Evolutionary conservation across 352 stramenopile genomes (phyloP).

Genomic region (Globisporangium echinulatum): DNA sequence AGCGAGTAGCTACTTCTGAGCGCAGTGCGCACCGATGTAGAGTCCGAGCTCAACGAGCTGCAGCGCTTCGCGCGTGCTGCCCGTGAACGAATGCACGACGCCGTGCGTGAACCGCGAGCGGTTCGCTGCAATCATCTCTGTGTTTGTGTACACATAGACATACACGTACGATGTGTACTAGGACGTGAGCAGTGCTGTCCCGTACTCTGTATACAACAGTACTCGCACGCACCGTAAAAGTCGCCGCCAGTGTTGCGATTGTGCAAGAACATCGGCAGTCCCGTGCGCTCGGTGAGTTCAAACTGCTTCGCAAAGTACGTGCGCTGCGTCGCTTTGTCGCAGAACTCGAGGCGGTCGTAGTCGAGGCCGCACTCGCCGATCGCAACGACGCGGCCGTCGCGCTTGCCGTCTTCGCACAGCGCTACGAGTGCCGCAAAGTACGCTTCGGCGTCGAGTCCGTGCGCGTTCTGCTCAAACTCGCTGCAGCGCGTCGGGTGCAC

Average conservation of each 20-base stretch:
- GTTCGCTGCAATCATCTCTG: constrained; percentile 68
- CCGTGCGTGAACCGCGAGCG: constrained; percentile 69
- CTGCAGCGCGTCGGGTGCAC: constrained; percentile 92
- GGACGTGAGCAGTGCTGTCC: background rate
- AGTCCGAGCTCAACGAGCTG: constrained; percentile 90
- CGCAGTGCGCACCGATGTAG: constrained; percentile 84
- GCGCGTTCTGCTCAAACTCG: constrained; percentile 72
- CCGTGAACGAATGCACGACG: constrained; percentile 97
- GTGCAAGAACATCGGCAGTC: constrained; percentile 95
- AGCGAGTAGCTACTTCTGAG: background rate
- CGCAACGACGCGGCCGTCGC: constrained; percentile 79
- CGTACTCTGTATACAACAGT: too few relatives aligned
- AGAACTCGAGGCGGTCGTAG: constrained; percentile 97
- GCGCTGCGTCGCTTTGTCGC: constrained; percentile 83
- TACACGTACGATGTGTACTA: background rate
- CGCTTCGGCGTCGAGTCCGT: constrained; percentile 40
- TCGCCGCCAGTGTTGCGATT: constrained; percentile 92
- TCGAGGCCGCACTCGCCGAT: constrained; percentile 96
- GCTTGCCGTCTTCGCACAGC: constrained; percentile 46
- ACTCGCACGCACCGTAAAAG: constrained; percentile 66
- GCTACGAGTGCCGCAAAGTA: constrained; percentile 61
- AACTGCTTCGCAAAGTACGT: constrained; percentile 94
- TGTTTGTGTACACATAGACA: background rate
- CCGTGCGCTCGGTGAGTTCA: constrained; percentile 68
- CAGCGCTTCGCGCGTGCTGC: constrained; percentile 86